Evolutionary conservation across 352 stramenopile species (phyloP).

Genomic region (Pythium myriotylum): DNA sequence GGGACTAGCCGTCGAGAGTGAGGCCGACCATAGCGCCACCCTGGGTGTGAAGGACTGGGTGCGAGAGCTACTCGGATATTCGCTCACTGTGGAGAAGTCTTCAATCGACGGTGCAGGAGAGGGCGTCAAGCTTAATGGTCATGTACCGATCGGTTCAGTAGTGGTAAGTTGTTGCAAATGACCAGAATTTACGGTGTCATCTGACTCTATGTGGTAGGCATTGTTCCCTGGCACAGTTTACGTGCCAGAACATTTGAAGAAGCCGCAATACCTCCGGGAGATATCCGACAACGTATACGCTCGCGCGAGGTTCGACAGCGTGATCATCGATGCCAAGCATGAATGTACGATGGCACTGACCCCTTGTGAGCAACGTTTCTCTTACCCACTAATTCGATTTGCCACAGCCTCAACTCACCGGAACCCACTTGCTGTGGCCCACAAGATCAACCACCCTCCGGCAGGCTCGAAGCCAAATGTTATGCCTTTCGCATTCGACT

Average conservation of each 20-base stretch:
- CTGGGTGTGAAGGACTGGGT: constrained; percentile 44
- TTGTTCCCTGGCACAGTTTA: constrained; percentile 83
- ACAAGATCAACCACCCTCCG: constrained; percentile 89
- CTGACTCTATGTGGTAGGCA: constrained; percentile 35
- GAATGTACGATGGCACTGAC: constrained; percentile 61
- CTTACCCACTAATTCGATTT: not conserved
- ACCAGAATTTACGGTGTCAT: too few relatives aligned
- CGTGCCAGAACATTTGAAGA: constrained; percentile 85
- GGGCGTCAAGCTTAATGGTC: constrained; percentile 70
- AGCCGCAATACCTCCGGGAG: constrained; percentile 67
- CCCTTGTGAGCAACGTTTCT: too few relatives aligned
- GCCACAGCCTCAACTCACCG: constrained; percentile 49
- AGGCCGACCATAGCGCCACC: constrained; percentile 24
- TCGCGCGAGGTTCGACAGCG: constrained; percentile 82
- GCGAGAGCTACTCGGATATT: constrained; percentile 65
- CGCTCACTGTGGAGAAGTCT: constrained; percentile 69
- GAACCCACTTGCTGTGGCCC: constrained; percentile 74
- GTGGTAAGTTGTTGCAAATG: constrained; percentile 52
- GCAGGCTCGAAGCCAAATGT: constrained; percentile 70
- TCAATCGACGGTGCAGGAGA: constrained; percentile 63
- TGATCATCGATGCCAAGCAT: constrained; percentile 86
- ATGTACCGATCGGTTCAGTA: constrained; percentile 64
- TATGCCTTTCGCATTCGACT: constrained; percentile 83
- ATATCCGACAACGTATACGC: constrained; percentile 80
- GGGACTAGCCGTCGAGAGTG: constrained; percentile 51